Conservation (phyloP, 768 basidiomycete species). For the Boletus rufocinnamomeus region DNA sequence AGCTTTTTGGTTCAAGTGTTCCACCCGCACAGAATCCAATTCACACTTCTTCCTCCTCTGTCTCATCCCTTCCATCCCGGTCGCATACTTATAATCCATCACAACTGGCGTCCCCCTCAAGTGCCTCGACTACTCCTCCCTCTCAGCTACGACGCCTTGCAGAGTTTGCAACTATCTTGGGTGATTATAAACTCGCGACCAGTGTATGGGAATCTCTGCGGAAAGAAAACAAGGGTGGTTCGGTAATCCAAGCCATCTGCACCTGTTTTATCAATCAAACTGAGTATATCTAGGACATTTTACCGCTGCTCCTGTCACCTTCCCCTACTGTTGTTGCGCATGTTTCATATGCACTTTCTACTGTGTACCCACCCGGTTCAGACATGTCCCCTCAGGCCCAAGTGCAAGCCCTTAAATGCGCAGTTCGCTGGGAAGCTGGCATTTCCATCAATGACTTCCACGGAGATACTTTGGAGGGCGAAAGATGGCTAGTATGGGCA, state of each 20-base stretch:
- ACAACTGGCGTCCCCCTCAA: slow-evolving; percentile 24
- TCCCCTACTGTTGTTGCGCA: slow-evolving; percentile 62
- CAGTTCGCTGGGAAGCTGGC: slow-evolving; percentile 76
- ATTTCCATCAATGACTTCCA: slow-evolving; percentile 62
- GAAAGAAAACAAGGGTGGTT: slow-evolving; percentile 87
- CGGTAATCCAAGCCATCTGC: slow-evolving; percentile 45
- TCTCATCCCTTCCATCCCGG: slow-evolving; percentile 38
- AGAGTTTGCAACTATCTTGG: slow-evolving; percentile 91
- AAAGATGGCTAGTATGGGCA: slow-evolving; percentile 85
- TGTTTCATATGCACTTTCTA: slow-evolving; percentile 59
- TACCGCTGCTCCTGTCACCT: slow-evolving; percentile 71
- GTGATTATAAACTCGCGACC: slow-evolving; percentile 84
- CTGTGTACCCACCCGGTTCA: slow-evolving; percentile 42
- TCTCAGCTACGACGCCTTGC: slow-evolving; percentile 85
- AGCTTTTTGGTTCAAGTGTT: slow-evolving; percentile 71
- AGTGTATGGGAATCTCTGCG: slow-evolving; percentile 83
- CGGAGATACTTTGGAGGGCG: slow-evolving; percentile 62
- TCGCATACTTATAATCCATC: slow-evolving; percentile 42
- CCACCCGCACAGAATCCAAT: slow-evolving; percentile 48
- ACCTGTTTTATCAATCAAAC: slow-evolving; percentile 6
- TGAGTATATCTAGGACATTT: slow-evolving; percentile 63
- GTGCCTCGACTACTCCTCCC: slow-evolving; percentile 41
- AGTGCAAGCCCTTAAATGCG: slow-evolving; percentile 64
- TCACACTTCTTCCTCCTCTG: slow-evolving; percentile 41
- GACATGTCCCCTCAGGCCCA: slow-evolving; percentile 66